These are phyloP conservation scores for Musa balbisiana DNA, from an alignment of 202 grass and related monocot species.

Conservation along the genomic window DNA sequence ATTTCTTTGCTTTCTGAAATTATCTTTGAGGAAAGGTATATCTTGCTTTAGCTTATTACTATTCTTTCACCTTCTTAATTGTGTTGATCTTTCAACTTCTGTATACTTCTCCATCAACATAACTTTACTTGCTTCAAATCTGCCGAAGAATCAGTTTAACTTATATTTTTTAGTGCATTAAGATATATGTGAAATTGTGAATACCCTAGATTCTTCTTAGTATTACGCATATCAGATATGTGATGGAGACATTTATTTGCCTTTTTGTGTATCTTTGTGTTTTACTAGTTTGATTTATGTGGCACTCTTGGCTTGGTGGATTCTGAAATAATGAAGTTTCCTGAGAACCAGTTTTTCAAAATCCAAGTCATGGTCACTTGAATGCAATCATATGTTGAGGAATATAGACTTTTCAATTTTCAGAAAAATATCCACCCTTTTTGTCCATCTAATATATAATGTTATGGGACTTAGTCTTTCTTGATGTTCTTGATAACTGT, in stretches of 20 bases:
- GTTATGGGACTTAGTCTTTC: constrained; percentile 5
- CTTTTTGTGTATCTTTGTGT: neutral
- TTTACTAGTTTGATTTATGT: neutral
- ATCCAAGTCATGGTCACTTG: neutral
- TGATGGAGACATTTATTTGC: neutral
- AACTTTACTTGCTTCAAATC: neutral
- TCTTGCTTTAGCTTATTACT: neutral
- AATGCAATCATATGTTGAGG: neutral
- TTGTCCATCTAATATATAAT: neutral
- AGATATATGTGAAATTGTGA: too few species aligned
- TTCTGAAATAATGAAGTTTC: neutral
- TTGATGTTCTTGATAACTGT: constrained; percentile 5
- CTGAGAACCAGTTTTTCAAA: neutral
- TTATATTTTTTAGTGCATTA: neutral
- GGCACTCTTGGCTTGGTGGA: neutral
- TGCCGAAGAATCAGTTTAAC: neutral
- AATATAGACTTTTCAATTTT: neutral
- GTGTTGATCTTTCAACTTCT: neutral
- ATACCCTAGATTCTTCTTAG: too few species aligned
- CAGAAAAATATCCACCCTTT: neutral
- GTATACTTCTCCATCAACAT: too few species aligned
- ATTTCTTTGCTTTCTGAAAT: constrained; percentile 3
- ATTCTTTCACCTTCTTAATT: neutral
- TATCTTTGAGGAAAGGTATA: constrained; percentile 10
- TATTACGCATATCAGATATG: neutral